phyloP scores from a whole-genome alignment of 2,329 filamentous ascomycete species.

The Cladorrhinum sp. region DNA sequence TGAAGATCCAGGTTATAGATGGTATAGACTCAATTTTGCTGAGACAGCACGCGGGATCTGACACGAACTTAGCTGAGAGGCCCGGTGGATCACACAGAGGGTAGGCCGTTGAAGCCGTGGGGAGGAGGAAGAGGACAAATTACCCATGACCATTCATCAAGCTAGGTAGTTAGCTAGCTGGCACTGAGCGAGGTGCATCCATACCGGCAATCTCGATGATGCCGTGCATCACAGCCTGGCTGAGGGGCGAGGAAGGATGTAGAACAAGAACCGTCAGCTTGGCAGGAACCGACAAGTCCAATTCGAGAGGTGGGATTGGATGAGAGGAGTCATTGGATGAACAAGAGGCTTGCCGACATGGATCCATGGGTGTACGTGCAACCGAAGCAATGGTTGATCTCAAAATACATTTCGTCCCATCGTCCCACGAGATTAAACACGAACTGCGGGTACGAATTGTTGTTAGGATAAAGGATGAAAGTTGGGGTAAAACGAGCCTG shows the following conservation, averaged over 20 bases:
- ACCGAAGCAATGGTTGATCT: neutral
- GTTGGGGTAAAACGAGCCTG: neutral
- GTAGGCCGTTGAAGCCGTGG: neutral
- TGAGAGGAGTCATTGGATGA: neutral
- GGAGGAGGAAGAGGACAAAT: neutral
- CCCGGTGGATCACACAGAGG: neutral
- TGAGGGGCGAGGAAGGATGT: constrained; percentile 1
- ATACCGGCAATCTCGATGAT: neutral
- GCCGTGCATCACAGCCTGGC: neutral
- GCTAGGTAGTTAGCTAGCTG: neutral
- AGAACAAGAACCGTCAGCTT: constrained; percentile 1
- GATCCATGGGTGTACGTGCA: neutral
- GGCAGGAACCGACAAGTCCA: neutral
- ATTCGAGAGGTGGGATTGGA: neutral
- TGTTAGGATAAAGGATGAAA: neutral
- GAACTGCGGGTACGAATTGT: neutral
- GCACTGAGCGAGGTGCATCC: neutral
- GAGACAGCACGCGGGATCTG: neutral
- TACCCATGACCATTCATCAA: no score
- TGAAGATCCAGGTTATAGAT: neutral
- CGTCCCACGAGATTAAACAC: neutral
- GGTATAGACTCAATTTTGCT: constrained; percentile 1
- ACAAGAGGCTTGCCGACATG: neutral
- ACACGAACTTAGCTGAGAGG: constrained; percentile 8
- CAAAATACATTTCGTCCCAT: neutral